phyloP scores from a whole-genome alignment of 768 basidiomycete genomes.

The Suillus bovinus region DNA sequence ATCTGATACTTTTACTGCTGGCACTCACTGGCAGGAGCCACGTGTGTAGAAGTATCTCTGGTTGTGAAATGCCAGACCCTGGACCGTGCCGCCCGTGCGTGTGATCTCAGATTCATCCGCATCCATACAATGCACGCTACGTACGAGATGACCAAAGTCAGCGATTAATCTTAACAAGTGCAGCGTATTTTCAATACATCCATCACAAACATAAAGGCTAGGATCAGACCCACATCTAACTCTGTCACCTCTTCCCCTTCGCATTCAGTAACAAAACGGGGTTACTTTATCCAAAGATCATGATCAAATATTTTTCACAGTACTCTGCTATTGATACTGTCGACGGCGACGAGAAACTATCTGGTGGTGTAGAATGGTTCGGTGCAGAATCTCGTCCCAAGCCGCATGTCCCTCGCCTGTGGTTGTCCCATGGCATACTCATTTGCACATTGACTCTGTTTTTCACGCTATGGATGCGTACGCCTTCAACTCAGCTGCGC shows the following conservation, averaged over 20 bases:
- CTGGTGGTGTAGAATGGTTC: neutral
- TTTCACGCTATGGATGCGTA: constrained; percentile 14
- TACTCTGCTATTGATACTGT: neutral
- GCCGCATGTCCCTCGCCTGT: neutral
- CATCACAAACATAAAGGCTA: neutral
- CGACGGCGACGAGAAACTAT: neutral
- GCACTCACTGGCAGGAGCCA: too few relatives aligned
- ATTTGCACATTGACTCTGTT: neutral
- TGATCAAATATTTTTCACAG: neutral
- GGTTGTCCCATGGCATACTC: constrained; percentile 10
- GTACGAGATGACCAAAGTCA: neutral
- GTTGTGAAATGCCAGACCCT: too few relatives aligned
- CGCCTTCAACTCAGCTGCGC: neutral
- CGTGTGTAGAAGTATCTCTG: too few relatives aligned
- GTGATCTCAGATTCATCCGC: too few relatives aligned
- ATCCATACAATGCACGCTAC: neutral
- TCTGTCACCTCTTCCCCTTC: too few relatives aligned
- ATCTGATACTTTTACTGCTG: too few relatives aligned
- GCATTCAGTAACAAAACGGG: neutral
- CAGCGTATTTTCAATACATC: neutral
- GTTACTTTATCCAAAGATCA: neutral
- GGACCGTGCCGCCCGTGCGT: too few relatives aligned
- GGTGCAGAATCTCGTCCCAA: neutral
- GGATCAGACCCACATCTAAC: too few relatives aligned
- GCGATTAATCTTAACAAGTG: too few relatives aligned